Base-by-base conservation (phyloP, 169 alveolate genomes). In the Hammondia hammondi region DNA sequence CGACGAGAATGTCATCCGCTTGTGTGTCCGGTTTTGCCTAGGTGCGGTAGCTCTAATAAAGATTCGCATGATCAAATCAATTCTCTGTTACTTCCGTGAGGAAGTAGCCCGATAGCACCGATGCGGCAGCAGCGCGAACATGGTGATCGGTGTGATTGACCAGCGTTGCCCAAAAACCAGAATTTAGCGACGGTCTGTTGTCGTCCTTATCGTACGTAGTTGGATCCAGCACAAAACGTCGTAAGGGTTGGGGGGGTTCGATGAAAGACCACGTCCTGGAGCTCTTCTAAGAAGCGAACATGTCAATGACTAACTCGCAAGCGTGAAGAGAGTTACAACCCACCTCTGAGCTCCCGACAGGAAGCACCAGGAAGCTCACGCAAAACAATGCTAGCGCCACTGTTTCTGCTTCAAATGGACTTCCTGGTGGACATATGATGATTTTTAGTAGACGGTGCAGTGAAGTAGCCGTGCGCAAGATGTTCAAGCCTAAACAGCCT, bases 51-150 rank as follows among this genome's bases (percentile, higher is more conserved):
- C 24, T 32, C 87, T 10, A 77, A 39, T 24, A 67, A 27, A 67
- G 77, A 17, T 14, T 17, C 46, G 32, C 27, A 39, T 29, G 48
- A 77, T 4, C 1, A 19, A 39, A 1, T 29, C 12, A 17, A 21
- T 10, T 46, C 24, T 17, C 21, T 7, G 17, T 82, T 43, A 82
- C 90, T 9, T 35, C 90, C 19, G 90, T 43, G 21, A 39, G 14
- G 70, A 82, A 35, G 90, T 46, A 39, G 24, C 37, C 9, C n/a
- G 72, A 29, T 10, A 82, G 70, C 24, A 29, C 90, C 7, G 90
- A 24, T 19, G 90, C 90, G 32, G 90, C 90, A 43, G 90, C 90
- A 12, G 90, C 70, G 7, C 90, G 61, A 1, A 82, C 37, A 52
- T 46, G 57, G 7, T n/a, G 0, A 4, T 43, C 90, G 70, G 9